phyloP scores from a whole-genome alignment of 2,329 filamentous ascomycete genomes.

The Fusarium sp. region DNA sequence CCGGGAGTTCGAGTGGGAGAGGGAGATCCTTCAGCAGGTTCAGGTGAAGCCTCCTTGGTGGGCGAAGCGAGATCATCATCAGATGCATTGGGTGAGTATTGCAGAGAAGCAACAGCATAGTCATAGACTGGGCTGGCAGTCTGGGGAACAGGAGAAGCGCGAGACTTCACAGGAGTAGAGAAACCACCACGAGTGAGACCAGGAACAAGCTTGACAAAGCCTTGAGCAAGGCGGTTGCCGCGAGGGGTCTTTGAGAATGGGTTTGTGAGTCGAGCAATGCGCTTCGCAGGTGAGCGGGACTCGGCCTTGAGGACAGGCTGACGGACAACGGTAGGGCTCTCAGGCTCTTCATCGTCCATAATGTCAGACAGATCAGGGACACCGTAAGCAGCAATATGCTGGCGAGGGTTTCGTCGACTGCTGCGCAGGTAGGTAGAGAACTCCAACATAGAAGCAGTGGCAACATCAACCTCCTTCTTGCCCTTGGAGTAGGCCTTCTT shows the following conservation, averaged over 20 bases:
- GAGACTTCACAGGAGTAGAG: conserved; percentile 48
- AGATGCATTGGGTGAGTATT: conserved; percentile 9
- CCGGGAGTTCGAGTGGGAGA: conserved; percentile 32
- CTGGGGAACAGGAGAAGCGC: conserved; percentile 42
- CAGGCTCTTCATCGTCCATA: conserved; percentile 48
- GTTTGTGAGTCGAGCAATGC: conserved; percentile 43
- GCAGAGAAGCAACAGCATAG: conserved; percentile 18
- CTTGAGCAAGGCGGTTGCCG: conserved; percentile 47
- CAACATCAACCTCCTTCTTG: conserved; percentile 42
- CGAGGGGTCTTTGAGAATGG: conserved; percentile 43
- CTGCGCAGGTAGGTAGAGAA: conserved; percentile 37
- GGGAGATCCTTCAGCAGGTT: neutral
- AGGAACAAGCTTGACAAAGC: conserved; percentile 50
- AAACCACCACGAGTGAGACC: conserved; percentile 38
- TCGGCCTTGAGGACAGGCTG: conserved; percentile 42
- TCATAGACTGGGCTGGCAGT: conserved; percentile 27
- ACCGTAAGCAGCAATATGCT: conserved; percentile 42
- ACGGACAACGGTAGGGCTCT: conserved; percentile 43
- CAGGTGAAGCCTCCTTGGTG: neutral
- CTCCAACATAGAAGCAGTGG: conserved; percentile 47
- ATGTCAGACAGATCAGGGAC: conserved; percentile 47
- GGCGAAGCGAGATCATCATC: neutral
- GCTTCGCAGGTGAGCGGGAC: conserved; percentile 51
- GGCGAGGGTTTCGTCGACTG: conserved; percentile 41
- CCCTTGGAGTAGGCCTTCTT: conserved; percentile 39